Evolutionary conservation across 192 early-diverging fungal species (phyloP), one percentile per base, ranked within the genome.

Genomic region (Dissophora ornata): DNA sequence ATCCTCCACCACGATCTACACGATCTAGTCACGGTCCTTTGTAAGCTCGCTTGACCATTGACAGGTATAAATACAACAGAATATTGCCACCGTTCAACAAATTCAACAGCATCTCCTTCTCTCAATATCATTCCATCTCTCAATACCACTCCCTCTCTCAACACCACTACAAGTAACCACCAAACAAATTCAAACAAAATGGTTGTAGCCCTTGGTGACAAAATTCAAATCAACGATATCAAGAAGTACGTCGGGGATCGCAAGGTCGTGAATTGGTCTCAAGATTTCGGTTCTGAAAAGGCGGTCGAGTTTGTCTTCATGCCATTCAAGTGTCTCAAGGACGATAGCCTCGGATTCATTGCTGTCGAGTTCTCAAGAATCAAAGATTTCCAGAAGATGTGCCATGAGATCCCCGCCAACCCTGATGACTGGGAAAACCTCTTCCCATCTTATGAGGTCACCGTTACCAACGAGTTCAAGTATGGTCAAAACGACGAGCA

Each of bases 271-370:
- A 46, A 22, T 0, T 60, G 57, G 57, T 29, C 42, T 46, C 57
- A 60, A 60, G 57, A 60, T 46, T 44, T 41, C 16, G 42, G 57
- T 45, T 25, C 21, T 8, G 42, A 60, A 45, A 60, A 60, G 57
- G 22, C 57, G 11, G 57, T 60, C 38, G 41, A 44, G 34, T 60
- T 60, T 41, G n/a, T 29, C 36, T 38, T 38, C 13, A 38, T 38
- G 7, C 36, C 36, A 38, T 38, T 38, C 36, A 38, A 38, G 36
- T 38, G 36, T 13, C 36, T 38, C 7, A 38, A 38, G 36, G 57
- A 60, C 38, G 30, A 7, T 12, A 30, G 25, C 18, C 42, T 26
- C 24, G 57, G 34, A 29, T 60, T 60, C 41, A 30, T 60, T n/a
- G 57, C 57, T 45, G 57, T 60, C 28, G 57, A 60, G 46, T 30